Percentiles rank a stretch among this genome's conserved stretches.
These are phyloP conservation scores for Globisporangium nagaii DNA, from an alignment of 352 stramenopile genomes.

Conservation along the genomic window DNA sequence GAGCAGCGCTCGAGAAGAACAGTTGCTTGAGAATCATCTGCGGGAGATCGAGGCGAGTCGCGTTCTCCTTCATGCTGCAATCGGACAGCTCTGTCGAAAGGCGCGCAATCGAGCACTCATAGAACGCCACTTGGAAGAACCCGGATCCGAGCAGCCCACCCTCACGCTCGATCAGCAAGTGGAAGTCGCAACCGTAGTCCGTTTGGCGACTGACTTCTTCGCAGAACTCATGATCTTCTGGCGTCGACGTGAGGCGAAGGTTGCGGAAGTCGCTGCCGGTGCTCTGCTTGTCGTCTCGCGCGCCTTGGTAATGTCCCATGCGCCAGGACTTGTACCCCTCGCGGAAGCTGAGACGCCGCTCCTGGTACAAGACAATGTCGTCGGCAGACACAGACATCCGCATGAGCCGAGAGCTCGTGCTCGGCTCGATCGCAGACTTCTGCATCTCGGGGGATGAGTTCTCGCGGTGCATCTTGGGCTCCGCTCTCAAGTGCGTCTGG, in stretches of 20 bases:
- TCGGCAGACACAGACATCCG: constrained; percentile 75
- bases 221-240: constrained; percentile 76
- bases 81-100: constrained; percentile 38
- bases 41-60: constrained; percentile 24
- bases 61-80: constrained; percentile 16
- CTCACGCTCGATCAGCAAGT: constrained; percentile 68
- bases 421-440: constrained; percentile 7
- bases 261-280: constrained; percentile 36
- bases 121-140: constrained; percentile 86
- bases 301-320: constrained; percentile 73
- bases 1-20: constrained; percentile 29
- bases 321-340: constrained; percentile 84
- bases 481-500: background rate
- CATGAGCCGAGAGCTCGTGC: constrained; percentile 26
- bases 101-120: constrained; percentile 74
- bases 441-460: background rate
- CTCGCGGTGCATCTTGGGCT: background rate
- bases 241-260: constrained; percentile 43
- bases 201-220: constrained; percentile 54
- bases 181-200: constrained; percentile 62
- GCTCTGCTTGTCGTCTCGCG: constrained; percentile 67
- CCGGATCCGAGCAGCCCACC: constrained; percentile 47
- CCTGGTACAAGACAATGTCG: constrained; percentile 83
- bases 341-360: constrained; percentile 67
- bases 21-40: constrained; percentile 51